Percentiles rank a stretch among this genome's conserved stretches.
phyloP scores from a whole-genome alignment of 2,329 filamentous ascomycete genomes.

The Chrysoporthe puriensis region DNA sequence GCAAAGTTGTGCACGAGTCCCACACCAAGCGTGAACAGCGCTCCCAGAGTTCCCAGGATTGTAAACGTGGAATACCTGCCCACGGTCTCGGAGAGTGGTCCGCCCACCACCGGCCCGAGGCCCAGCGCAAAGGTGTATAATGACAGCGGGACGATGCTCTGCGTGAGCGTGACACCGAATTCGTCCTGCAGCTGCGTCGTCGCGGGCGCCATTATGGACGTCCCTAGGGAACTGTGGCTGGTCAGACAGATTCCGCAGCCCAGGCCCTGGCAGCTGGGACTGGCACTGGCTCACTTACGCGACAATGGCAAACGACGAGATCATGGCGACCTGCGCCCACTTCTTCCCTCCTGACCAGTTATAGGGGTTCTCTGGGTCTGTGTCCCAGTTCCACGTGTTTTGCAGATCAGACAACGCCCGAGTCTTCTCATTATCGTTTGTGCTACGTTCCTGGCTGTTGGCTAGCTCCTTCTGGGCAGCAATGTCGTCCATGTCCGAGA shows the following conservation, averaged over 20 bases:
- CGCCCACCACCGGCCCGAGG: slow-evolving; percentile 62
- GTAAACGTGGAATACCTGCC: slow-evolving; percentile 60
- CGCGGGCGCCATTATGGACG: slow-evolving; percentile 57
- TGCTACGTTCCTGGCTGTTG: not conserved
- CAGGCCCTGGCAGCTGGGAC: not conserved
- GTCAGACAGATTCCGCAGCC: not conserved
- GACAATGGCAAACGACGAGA: slow-evolving; percentile 45
- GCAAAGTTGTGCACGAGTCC: slow-evolving; percentile 55
- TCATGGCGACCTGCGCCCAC: slow-evolving; percentile 43
- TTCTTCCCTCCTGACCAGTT: slow-evolving; percentile 54
- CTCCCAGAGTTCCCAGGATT: slow-evolving; percentile 48
- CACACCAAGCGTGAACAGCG: slow-evolving; percentile 60
- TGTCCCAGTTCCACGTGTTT: slow-evolving; percentile 38
- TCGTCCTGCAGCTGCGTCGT: slow-evolving; percentile 49
- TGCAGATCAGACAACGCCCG: not conserved
- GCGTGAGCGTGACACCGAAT: slow-evolving; percentile 58
- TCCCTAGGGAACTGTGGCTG: slow-evolving; percentile 52
- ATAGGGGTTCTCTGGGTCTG: slow-evolving; percentile 50
- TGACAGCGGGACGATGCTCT: slow-evolving; percentile 61
- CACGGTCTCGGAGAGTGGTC: slow-evolving; percentile 61
- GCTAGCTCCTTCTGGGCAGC: not conserved
- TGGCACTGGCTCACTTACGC: slow-evolving; percentile 38
- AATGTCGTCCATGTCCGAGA: slow-evolving; percentile 1
- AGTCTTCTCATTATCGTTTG: not conserved
- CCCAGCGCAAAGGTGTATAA: slow-evolving; percentile 64